Percentiles rank a stretch among this genome's conserved stretches.
Evolutionary conservation across 2,329 filamentous ascomycete species (phyloP).

Genomic region (Stagonosporopsis tanaceti): DNA sequence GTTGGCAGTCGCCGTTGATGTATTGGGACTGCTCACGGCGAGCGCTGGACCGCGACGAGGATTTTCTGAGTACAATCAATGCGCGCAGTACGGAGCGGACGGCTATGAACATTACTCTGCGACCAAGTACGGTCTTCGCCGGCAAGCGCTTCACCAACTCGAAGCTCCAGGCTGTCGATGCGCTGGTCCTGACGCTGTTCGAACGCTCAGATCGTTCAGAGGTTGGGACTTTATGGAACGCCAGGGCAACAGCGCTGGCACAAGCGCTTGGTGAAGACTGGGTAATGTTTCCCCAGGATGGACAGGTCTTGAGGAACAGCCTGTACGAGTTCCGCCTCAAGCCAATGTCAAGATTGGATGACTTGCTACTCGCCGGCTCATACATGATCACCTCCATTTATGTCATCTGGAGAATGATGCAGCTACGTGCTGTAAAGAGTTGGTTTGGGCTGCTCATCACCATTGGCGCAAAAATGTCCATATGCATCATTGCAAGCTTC

Average conservation of each 20-base stretch:
- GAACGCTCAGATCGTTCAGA: slow-evolving; percentile 71
- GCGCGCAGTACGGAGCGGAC: slow-evolving; percentile 67
- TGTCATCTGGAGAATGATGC: slow-evolving; percentile 71
- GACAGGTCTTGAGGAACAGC: slow-evolving; percentile 62
- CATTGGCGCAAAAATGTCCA: slow-evolving; percentile 72
- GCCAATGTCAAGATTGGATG: slow-evolving; percentile 73
- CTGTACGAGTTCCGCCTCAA: slow-evolving; percentile 82
- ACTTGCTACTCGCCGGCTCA: slow-evolving; percentile 68
- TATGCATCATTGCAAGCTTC: slow-evolving; percentile 80
- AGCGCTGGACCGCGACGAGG: slow-evolving; percentile 66
- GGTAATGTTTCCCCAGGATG: slow-evolving; percentile 70
- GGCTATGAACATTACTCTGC: slow-evolving; percentile 75
- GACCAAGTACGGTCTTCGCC: slow-evolving; percentile 81
- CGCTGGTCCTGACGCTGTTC: slow-evolving; percentile 78
- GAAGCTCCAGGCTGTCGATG: slow-evolving; percentile 74
- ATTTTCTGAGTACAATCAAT: slow-evolving; percentile 76
- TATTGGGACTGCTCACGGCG: slow-evolving; percentile 76
- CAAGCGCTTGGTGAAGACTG: slow-evolving; percentile 62
- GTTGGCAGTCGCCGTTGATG: slow-evolving; percentile 82
- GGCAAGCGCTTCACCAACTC: slow-evolving; percentile 78
- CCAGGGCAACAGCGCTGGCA: slow-evolving; percentile 64
- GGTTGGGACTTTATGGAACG: slow-evolving; percentile 71
- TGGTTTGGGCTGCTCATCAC: slow-evolving; percentile 75
- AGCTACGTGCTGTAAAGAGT: slow-evolving; percentile 77
- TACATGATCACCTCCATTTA: slow-evolving; percentile 72